Evolutionary conservation across 73 alveolate genomes (phyloP), one percentile per base, ranked within the genome.

Genomic region (Paramecium sexaurelia): DNA sequence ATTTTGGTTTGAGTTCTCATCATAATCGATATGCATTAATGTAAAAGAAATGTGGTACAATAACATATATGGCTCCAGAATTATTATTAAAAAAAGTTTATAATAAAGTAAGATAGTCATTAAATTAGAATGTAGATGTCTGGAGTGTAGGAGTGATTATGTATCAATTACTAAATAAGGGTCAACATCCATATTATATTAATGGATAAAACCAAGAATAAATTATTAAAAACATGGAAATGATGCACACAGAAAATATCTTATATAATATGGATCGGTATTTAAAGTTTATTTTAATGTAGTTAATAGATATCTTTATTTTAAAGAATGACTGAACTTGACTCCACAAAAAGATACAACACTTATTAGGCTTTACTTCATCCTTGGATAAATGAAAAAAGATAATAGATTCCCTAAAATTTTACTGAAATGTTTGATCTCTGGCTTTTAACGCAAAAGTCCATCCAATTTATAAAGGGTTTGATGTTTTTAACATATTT

Each of bases 31-130:
- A 55, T 27, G 90, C 96, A 0, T 78, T 91, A 87, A 87, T 85
- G 73, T 32, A 45, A 24, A 86, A 94, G 41, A 71, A 94, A 61
- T 94, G 97, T 66, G 97, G 97, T 1, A 94, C 97, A 24, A 69
- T 94, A 45, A 67, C 91, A 15, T 93, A 93, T 43, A 93, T 93
- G 96, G 96, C 96, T 0, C 96, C 96, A 32, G 97, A 94, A 20
- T 92, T 73, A 67, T 91, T 94, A 55, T 37, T 55, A 15, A 68
- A 91, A 55, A 84, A 32, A 55, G 87, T 87, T 17, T 94, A 94
- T 91, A 90, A 91, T 45, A 87, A 87, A 45, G 93, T 87, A 87
- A 24, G 20, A 24, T 9, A 2, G 7, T 55, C n/a, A 55, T 35
- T 56, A 0, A 29, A 56, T 87, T 8, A 94, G 94, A 55, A 90